Percentiles rank a stretch among this genome's conserved stretches.
These are phyloP conservation scores for Entamoeba nuttalli DNA, from an alignment of 208 protist genomes.

Conservation along the genomic window DNA sequence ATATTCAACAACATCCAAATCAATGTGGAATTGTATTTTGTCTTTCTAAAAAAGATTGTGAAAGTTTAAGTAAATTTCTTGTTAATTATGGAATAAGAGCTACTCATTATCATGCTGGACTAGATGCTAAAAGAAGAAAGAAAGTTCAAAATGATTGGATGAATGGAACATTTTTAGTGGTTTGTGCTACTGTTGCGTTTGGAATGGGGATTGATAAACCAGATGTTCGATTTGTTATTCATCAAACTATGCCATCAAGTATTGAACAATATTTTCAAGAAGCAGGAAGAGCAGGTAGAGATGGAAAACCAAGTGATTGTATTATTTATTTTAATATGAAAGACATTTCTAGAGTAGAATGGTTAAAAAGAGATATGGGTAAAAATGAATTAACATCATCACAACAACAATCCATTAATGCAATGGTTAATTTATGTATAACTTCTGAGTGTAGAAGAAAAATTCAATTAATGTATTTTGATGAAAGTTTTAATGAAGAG, in stretches of 20 bases:
- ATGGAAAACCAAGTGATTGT: not conserved
- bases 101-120: constrained; percentile 39
- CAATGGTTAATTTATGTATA: not conserved
- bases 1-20: not conserved
- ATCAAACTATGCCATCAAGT: constrained; percentile 22
- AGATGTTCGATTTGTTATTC: constrained; percentile 41
- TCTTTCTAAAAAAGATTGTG: not conserved
- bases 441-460: not conserved
- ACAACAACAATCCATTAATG: not conserved
- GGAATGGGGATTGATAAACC: constrained; percentile 48
- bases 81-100: constrained; percentile 14
- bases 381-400: not conserved
- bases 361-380: not conserved
- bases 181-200: constrained; percentile 42
- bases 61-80: not conserved
- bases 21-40: not conserved
- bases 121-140: not conserved
- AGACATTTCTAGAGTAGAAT: not conserved
- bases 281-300: constrained; percentile 70
- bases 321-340: not conserved
- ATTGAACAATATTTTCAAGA: constrained; percentile 63
- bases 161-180: not conserved
- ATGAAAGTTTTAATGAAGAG: not conserved
- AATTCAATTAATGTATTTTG: not conserved
- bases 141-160: not conserved